These are phyloP conservation scores for Isochrysis galbana DNA, from an alignment of 78 protist species.

Conservation along the genomic window DNA sequence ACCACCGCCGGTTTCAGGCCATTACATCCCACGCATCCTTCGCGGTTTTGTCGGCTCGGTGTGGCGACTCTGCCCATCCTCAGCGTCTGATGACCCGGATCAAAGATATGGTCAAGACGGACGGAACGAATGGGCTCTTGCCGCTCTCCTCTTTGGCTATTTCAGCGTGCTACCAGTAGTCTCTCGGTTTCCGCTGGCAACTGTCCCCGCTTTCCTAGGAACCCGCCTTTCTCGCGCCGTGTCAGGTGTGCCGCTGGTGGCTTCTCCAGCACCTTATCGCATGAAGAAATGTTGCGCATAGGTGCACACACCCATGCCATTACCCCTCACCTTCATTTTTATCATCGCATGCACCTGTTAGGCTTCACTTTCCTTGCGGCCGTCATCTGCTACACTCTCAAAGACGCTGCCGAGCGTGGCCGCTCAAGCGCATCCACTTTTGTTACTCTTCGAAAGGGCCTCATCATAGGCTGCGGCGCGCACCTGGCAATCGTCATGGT, in stretches of 20 bases:
- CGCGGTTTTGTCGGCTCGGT: slow-evolving; percentile 29
- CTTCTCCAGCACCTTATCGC: too few relatives aligned
- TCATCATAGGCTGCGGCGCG: not conserved
- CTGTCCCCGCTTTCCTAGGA: slow-evolving; percentile 15
- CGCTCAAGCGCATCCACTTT: slow-evolving; percentile 15
- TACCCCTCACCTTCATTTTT: too few relatives aligned
- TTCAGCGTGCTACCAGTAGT: slow-evolving; percentile 7
- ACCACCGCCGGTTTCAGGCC: not conserved
- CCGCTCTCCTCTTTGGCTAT: not conserved
- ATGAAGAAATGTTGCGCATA: too few relatives aligned
- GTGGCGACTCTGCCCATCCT: not conserved
- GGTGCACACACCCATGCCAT: too few relatives aligned
- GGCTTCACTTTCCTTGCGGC: too few relatives aligned
- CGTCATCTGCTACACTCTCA: not conserved
- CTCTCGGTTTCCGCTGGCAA: not conserved
- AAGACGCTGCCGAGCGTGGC: slow-evolving; percentile 37
- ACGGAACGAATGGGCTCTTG: not conserved
- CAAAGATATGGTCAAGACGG: not conserved
- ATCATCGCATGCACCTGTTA: too few relatives aligned
- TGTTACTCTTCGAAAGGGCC: slow-evolving; percentile 24
- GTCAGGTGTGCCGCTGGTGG: too few relatives aligned
- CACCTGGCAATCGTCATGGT: slow-evolving; percentile 4
- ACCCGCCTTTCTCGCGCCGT: slow-evolving; percentile 18
- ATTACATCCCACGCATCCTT: slow-evolving; percentile 2
- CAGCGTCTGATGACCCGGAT: slow-evolving; percentile 9